These are phyloP conservation scores for Iris pallida DNA, from an alignment of 116 monocot genomes.

Conservation along the genomic window DNA sequence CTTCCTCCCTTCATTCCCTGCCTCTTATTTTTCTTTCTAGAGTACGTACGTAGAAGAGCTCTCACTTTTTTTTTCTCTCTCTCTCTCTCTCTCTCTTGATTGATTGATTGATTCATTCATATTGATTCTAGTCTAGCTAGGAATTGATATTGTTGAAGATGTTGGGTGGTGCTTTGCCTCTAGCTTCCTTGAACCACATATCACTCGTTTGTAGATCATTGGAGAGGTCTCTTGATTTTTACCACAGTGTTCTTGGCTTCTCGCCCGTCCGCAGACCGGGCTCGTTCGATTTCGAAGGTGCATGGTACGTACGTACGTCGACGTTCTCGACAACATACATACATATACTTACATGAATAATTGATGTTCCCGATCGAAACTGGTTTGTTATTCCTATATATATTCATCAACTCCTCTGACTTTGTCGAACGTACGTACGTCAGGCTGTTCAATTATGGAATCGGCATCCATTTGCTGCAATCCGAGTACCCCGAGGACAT, in stretches of 20 bases:
- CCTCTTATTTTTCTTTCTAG: too few species aligned
- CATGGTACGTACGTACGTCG: slow-evolving; percentile 34
- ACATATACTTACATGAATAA: too few species aligned
- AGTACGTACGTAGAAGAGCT: too few species aligned
- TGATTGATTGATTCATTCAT: too few species aligned
- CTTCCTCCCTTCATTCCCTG: too few species aligned
- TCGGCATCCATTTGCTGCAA: slow-evolving; percentile 47
- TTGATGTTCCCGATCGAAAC: too few species aligned
- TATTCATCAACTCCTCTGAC: background rate
- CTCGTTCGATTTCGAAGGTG: slow-evolving; percentile 67
- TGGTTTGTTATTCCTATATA: too few species aligned
- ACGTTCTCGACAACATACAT: too few species aligned
- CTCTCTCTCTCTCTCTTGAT: too few species aligned
- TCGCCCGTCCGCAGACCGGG: slow-evolving; percentile 50
- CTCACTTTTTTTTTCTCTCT: too few species aligned
- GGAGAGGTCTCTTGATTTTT: slow-evolving; percentile 53
- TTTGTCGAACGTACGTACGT: slow-evolving; percentile 15
- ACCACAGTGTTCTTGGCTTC: slow-evolving; percentile 74
- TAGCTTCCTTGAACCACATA: slow-evolving; percentile 78
- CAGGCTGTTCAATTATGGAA: slow-evolving; percentile 50
- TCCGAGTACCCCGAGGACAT: slow-evolving; percentile 23
- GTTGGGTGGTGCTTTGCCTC: slow-evolving; percentile 26
- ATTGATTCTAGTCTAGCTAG: background rate
- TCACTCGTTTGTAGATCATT: slow-evolving; percentile 57
- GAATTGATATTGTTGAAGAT: slow-evolving; percentile 3